Evolutionary conservation across 305 asterid species (phyloP).

Genomic region (Solanum hybrid): DNA sequence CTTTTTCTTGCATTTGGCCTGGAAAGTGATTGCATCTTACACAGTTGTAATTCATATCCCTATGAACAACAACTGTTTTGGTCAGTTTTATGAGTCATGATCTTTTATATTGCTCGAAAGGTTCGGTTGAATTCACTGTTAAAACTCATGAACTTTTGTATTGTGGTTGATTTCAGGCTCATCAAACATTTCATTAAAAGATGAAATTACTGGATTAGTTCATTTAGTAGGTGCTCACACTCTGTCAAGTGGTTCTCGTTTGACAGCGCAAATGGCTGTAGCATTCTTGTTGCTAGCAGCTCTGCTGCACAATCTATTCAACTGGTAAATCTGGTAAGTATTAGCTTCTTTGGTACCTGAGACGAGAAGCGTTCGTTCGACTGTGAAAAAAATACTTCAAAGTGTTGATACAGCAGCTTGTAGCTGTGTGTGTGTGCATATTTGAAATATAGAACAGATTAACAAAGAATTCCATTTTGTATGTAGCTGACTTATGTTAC

Average conservation of each 20-base stretch:
- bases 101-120: neutral
- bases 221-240: conserved; percentile 94
- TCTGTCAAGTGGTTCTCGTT: conserved; percentile 32
- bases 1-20: neutral
- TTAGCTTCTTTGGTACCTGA: neutral
- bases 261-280: conserved; percentile 11
- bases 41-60: neutral
- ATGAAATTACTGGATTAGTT: conserved; percentile 88
- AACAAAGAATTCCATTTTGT: neutral
- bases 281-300: conserved; percentile 31
- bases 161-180: conserved; percentile 50
- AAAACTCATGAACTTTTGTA: neutral
- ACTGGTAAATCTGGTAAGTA: conserved; percentile 5
- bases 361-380: neutral
- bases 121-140: neutral
- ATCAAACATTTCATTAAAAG: conserved; percentile 79
- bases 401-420: neutral
- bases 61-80: neutral
- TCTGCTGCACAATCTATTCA: conserved; percentile 30
- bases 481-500: neutral
- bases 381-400: neutral
- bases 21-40: neutral
- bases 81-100: neutral
- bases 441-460: neutral
- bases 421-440: neutral